Evolutionary conservation across 23 red algal species (phyloP).

Genomic region (Gracilariopsis chorda): DNA sequence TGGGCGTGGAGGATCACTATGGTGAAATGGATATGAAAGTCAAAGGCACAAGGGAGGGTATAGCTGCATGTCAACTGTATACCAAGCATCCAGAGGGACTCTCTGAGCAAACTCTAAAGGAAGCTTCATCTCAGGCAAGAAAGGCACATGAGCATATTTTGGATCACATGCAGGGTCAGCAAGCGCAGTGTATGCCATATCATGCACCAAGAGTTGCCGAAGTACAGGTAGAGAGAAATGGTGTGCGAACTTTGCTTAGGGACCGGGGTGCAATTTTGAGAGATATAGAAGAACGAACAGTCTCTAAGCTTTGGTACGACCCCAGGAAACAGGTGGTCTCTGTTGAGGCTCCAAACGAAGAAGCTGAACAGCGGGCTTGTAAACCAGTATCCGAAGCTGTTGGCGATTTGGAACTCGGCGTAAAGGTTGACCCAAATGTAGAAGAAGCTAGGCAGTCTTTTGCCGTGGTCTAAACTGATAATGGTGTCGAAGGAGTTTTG

Average conservation of each 20-base stretch:
- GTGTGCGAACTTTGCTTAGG: neutral
- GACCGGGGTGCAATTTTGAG: conserved; percentile 7
- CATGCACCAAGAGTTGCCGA: conserved; percentile 36
- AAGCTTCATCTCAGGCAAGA: conserved; percentile 3
- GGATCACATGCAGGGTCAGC: conserved; percentile 26
- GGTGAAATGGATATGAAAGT: conserved; percentile 96
- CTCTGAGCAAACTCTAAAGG: neutral
- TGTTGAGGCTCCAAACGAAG: conserved; percentile 41
- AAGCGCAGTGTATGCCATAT: neutral
- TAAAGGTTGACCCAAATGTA: conserved; percentile 22
- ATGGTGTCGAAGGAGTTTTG: conserved; percentile 31
- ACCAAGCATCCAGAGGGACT: conserved; percentile 48
- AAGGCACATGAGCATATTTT: conserved; percentile 43
- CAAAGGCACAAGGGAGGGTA: conserved; percentile 33
- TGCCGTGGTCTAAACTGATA: conserved; percentile 10
- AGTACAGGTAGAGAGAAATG: conserved; percentile 22
- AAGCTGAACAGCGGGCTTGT: neutral
- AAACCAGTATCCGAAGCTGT: conserved; percentile 20
- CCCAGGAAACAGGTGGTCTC: neutral
- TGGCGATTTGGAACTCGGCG: conserved; percentile 32
- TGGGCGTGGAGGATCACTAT: conserved; percentile 90
- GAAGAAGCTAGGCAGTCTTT: conserved; percentile 25
- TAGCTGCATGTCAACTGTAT: conserved; percentile 68
- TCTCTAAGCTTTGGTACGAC: conserved; percentile 13
- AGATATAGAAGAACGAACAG: conserved; percentile 30